Evolutionary conservation across 1,139 yeast genomes (phyloP), one percentile per base, ranked within the genome.

Genomic region (Geotrichum candidum): DNA sequence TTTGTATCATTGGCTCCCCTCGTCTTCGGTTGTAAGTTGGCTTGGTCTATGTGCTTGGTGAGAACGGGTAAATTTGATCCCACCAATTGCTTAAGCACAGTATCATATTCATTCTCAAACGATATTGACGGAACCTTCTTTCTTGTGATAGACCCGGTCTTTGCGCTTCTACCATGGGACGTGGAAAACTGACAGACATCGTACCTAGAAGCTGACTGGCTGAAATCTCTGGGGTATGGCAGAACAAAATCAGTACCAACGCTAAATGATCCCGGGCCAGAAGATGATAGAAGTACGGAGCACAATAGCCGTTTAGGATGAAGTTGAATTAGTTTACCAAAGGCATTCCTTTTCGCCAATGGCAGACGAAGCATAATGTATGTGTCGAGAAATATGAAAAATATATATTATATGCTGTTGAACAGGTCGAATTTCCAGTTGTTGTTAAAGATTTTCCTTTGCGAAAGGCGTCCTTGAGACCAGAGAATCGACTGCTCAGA

Each of bases 71-170:
- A 31, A 29, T 54, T 56, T 9, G 57, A 23, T 11, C n/a, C 46
- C 5, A 58, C 35, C 22, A 58, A 23, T 18, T 27, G 45, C 9
- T 4, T 31, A 2, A 58, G 27, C n/a, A 53, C 48, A 4, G 6
- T 7, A 15, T 53, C 53, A 29, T 58, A 56, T 29, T 38, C 55
- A 22, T 56, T 54, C 41, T 56, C 59, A 27, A 56, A 51, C 11
- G 51, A 51, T 29, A 15, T 41, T 5, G 22, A n/a, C 18, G 48
- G 23, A 9, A 41, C 23, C 7, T 41, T 13, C 48, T 41, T 41
- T n/a, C 48, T n/a, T 10, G 48, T 18, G 48, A 3, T 41, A n/a
- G 10, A n/a, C 23, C 22, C 48, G 23, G 48, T n/a, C 3, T 41
- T 41, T 3, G 48, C 48, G 48, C 48, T 41, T 41, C 22, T 41